phyloP scores from a whole-genome alignment of 139 green algal species.

The Chlamydomonas schloesseri region DNA sequence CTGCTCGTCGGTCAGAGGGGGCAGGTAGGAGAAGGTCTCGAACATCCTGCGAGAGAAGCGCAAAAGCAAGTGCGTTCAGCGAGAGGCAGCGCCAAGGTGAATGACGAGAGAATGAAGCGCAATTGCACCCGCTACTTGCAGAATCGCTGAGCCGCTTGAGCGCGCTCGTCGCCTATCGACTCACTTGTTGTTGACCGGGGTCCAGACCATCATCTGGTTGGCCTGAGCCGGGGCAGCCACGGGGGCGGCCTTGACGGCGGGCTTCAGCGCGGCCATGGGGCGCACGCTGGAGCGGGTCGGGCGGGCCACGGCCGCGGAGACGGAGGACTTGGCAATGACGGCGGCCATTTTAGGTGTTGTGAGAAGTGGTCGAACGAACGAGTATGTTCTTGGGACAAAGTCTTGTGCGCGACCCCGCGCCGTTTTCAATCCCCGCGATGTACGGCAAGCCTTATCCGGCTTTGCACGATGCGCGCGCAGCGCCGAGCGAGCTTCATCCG shows the following conservation, averaged over 20 bases:
- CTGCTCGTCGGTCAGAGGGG: conserved; percentile 88
- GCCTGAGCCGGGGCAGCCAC: conserved; percentile 65
- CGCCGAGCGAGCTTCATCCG: too few species aligned
- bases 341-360: conserved; percentile 44
- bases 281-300: conserved; percentile 11
- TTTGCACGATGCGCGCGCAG: too few species aligned
- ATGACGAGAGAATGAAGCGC: too few species aligned
- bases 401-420: too few species aligned
- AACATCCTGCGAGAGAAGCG: conserved; percentile 81
- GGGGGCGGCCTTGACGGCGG: conserved; percentile 44
- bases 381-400: too few species aligned
- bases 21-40: conserved; percentile 99
- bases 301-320: conserved; percentile 15
- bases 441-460: too few species aligned
- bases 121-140: too few species aligned
- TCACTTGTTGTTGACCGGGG: conserved; percentile 88
- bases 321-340: conserved; percentile 44
- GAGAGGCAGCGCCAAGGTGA: too few species aligned
- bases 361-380: not conserved
- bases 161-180: conserved; percentile 29
- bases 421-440: too few species aligned
- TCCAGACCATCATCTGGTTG: conserved; percentile 79
- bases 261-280: conserved; percentile 42
- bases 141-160: too few species aligned
- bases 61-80: not conserved